Evolutionary conservation across 192 early-diverging fungal genomes (phyloP).

Genomic region (Mycoemilia scoparia): DNA sequence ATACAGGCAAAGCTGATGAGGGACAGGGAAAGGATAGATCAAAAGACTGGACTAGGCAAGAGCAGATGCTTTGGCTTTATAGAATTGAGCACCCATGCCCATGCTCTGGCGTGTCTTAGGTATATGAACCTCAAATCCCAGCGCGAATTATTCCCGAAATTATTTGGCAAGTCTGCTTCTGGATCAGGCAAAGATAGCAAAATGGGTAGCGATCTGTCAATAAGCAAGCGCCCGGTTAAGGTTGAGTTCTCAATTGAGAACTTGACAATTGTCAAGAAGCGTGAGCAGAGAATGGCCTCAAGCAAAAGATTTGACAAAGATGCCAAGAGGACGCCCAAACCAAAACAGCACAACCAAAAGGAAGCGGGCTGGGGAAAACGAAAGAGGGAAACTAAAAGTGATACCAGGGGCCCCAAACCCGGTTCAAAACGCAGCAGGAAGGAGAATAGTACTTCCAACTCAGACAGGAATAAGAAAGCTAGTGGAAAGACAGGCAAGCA

Average conservation of each 20-base stretch:
- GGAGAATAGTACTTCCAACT: too few species aligned
- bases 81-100: conserved; percentile 71
- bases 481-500: conserved; percentile 3
- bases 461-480: conserved; percentile 1
- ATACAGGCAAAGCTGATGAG: conserved; percentile 70
- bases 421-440: too few species aligned
- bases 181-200: conserved; percentile 5
- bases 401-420: not conserved
- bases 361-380: conserved; percentile 1
- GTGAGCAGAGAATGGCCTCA: conserved; percentile 24
- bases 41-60: conserved; percentile 38
- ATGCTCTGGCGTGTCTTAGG: conserved; percentile 81
- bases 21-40: conserved; percentile 61
- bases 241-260: conserved; percentile 91
- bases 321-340: not conserved
- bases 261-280: conserved; percentile 50
- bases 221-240: conserved; percentile 40
- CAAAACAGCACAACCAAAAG: conserved; percentile 1
- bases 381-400: conserved; percentile 1
- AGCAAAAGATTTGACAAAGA: conserved; percentile 1
- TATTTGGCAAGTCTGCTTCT: conserved; percentile 5
- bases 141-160: conserved; percentile 38
- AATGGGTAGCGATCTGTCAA: conserved; percentile 12
- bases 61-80: conserved; percentile 87
- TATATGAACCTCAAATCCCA: conserved; percentile 63